A percentile compares a stretch with the other conserved stretches of the same genome.
Conservation (phyloP, 169 alveolate genomes). For the Theileria luwenshuni region DNA sequence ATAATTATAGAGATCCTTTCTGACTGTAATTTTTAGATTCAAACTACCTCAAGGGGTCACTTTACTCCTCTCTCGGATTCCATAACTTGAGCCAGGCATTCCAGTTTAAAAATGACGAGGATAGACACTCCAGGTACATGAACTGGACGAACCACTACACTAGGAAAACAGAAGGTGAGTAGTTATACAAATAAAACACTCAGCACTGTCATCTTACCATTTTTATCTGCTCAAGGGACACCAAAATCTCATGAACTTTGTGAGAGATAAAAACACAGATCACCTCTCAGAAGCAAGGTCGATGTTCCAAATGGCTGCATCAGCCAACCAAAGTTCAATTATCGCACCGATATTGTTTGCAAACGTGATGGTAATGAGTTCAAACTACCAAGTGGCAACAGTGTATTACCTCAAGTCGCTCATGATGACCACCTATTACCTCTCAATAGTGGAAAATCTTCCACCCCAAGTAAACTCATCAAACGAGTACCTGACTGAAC, state of each 20-base stretch:
- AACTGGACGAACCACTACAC: constrained; percentile 44
- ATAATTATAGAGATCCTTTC: neutral
- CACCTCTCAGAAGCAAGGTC: constrained; percentile 37
- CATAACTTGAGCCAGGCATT: constrained; percentile 45
- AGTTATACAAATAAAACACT: neutral
- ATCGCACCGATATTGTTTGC: constrained; percentile 31
- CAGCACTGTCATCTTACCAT: constrained; percentile 5
- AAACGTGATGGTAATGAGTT: constrained; percentile 40
- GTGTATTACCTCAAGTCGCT: constrained; percentile 48
- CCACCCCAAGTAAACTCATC: neutral
- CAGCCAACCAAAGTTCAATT: constrained; percentile 12
- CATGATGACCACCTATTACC: constrained; percentile 26
- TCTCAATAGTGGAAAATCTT: constrained; percentile 11
- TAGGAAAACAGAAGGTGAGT: constrained; percentile 32
- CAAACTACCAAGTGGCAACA: constrained; percentile 37
- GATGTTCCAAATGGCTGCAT: constrained; percentile 28
- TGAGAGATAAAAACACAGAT: constrained; percentile 19
- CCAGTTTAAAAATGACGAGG: constrained; percentile 31
- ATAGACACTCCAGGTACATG: constrained; percentile 17
- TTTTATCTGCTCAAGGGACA: constrained; percentile 54
- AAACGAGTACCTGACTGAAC: neutral
- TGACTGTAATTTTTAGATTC: neutral
- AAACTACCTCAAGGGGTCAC: constrained; percentile 5
- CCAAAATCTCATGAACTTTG: constrained; percentile 24
- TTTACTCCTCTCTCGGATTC: constrained; percentile 55